Evolutionary conservation across 148 eudicot species (phyloP), one percentile per base, ranked within the genome.

Genomic region (Diospyros kaki): DNA sequence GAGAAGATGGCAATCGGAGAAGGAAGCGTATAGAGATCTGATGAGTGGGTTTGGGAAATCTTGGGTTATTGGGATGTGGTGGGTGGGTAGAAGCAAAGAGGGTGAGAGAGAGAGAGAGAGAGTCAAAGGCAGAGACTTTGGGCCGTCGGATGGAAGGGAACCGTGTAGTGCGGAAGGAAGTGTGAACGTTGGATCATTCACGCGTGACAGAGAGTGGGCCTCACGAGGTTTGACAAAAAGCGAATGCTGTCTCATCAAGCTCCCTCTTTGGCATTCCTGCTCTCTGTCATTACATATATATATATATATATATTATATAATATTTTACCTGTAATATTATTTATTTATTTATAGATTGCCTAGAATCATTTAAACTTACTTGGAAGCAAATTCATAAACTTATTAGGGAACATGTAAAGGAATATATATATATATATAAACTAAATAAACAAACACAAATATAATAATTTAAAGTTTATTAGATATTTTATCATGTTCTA

Each of bases 141-240:
- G 66, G 71, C 79, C 84, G 89, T 86, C 45, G 83, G 89, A 86
- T 86, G 76, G 54, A 74, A 55, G 38, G 44, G 77, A 80, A 72
- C 73, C 80, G 80, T 63, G 45, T 75, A 45, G 54, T 72, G 50
- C 66, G 85, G 78, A 15, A 40, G 38, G 61, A 68, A 13, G 42
- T 60, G 12, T 8, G 61, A 11, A 72, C 81, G 87, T 84, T 60
- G 67, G 88, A 82, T 82, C 63, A 38, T 18, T 81, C 85, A 82
- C 82, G 88, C 88, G 88, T 85, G 85, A 80, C 1, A 3, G 65
- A 10, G 48, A 17, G 81, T 69, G 81, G 77, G 74, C 59, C 73
- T 43, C 77, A 79, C 74, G 38, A 68, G 68, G 73, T 79, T 74
- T 79, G 81, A 79, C 81, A 78, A 66, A 72, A 69, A 52, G 64